Conservation (phyloP, 2,329 filamentous ascomycete species). For the Fusarium sambucinum region DNA sequence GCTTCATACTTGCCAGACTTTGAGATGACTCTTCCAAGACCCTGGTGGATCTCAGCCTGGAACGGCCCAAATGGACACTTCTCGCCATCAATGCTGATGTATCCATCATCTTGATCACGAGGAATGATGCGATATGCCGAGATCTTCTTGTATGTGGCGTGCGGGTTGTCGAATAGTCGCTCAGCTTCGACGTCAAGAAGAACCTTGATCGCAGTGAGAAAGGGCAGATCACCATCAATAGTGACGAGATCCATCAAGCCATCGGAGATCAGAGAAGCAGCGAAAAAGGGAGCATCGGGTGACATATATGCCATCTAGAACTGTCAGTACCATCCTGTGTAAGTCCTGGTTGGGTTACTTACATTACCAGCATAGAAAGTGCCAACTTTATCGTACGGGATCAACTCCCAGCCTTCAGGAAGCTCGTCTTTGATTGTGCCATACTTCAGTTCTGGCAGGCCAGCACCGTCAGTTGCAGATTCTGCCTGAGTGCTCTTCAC, state of each 20-base stretch:
- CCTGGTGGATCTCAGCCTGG: slow-evolving; percentile 88
- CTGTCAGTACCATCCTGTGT: slow-evolving; percentile 22
- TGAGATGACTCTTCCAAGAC: slow-evolving; percentile 86
- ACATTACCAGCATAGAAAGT: slow-evolving; percentile 95
- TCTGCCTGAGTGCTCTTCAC: slow-evolving; percentile 48
- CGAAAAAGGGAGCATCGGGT: slow-evolving; percentile 87
- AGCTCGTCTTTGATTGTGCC: slow-evolving; percentile 84
- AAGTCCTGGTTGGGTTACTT: slow-evolving; percentile 49
- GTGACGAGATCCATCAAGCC: slow-evolving; percentile 87
- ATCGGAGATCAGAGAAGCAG: slow-evolving; percentile 83
- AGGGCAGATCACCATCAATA: slow-evolving; percentile 80
- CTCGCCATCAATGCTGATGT: slow-evolving; percentile 96
- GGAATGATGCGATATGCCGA: slow-evolving; percentile 89
- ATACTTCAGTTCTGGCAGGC: slow-evolving; percentile 79
- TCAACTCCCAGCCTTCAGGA: slow-evolving; percentile 80
- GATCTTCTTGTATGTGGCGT: slow-evolving; percentile 86
- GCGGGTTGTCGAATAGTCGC: slow-evolving; percentile 81
- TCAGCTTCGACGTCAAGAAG: slow-evolving; percentile 78
- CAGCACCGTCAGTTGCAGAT: slow-evolving; percentile 53
- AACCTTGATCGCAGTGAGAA: slow-evolving; percentile 74
- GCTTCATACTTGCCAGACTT: slow-evolving; percentile 80
- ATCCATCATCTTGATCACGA: slow-evolving; percentile 76
- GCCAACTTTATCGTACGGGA: slow-evolving; percentile 81
- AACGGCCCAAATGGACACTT: slow-evolving; percentile 87
- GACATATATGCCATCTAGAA: slow-evolving; percentile 89